Evolutionary conservation across 495 filamentous ascomycete species (phyloP).

Genomic region (Barbatosphaeria neglecta): DNA sequence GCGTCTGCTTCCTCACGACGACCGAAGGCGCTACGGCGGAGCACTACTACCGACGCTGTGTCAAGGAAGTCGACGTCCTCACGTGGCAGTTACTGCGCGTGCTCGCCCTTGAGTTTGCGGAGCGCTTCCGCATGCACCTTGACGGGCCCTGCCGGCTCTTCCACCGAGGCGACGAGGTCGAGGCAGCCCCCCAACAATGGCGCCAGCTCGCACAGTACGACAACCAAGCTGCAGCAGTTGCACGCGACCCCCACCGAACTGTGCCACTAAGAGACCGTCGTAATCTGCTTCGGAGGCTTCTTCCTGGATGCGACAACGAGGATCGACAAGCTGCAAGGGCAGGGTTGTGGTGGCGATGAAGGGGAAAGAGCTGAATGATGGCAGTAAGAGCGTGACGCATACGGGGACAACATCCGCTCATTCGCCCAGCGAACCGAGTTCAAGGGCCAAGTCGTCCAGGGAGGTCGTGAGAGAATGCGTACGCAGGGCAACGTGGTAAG

Average conservation of each 20-base stretch:
- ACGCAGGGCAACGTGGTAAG: neutral
- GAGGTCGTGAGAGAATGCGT: neutral
- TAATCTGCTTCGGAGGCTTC: neutral
- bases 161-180: neutral
- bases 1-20: neutral
- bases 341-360: neutral
- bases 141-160: neutral
- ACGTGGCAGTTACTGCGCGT: neutral
- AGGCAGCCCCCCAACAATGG: neutral
- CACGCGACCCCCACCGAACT: neutral
- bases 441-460: neutral
- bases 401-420: neutral
- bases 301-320: neutral
- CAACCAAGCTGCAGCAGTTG: neutral
- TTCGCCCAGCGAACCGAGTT: neutral
- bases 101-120: neutral
- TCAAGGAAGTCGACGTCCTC: neutral
- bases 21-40: neutral
- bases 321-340: neutral
- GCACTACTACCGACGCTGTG: neutral
- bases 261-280: neutral
- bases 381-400: neutral
- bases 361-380: no score
- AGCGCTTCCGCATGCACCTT: neutral
- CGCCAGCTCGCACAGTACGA: neutral